These are phyloP conservation scores for Hypoxylon trugodes DNA, from an alignment of 495 filamentous ascomycete species.

Conservation along the genomic window DNA sequence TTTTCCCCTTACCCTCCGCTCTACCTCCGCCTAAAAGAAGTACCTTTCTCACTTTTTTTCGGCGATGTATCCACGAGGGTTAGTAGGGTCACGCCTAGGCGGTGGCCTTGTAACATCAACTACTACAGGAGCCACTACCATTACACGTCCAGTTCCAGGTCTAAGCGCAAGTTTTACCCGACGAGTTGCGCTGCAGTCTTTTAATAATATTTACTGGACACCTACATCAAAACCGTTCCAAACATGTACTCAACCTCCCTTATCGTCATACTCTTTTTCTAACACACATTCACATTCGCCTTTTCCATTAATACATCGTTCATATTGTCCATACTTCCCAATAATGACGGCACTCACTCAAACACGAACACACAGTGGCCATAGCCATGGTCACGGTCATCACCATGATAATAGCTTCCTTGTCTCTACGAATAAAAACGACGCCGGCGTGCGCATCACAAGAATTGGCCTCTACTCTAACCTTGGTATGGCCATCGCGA, in stretches of 20 bases:
- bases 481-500: slow-evolving; percentile 90
- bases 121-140: too few relatives aligned
- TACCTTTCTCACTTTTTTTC: not conserved
- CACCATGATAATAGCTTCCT: slow-evolving; percentile 91
- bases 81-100: slow-evolving; percentile 38
- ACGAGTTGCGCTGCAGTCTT: slow-evolving; percentile 15
- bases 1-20: too few relatives aligned
- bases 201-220: slow-evolving; percentile 47
- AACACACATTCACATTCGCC: not conserved
- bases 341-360: slow-evolving; percentile 43
- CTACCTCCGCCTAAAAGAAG: too few relatives aligned
- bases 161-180: slow-evolving; percentile 26
- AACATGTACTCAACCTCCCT: slow-evolving; percentile 37
- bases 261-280: slow-evolving; percentile 1
- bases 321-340: slow-evolving; percentile 26
- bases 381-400: slow-evolving; percentile 68
- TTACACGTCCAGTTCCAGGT: not conserved
- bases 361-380: slow-evolving; percentile 57
- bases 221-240: slow-evolving; percentile 38
- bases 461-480: slow-evolving; percentile 92
- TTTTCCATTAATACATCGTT: slow-evolving; percentile 25
- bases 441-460: slow-evolving; percentile 95
- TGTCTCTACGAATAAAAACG: slow-evolving; percentile 85
- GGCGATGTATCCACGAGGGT: slow-evolving; percentile 37
- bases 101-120: slow-evolving; percentile 30